Conservation (phyloP, 345 rosid genomes). For the Eutrema japonicum region DNA sequence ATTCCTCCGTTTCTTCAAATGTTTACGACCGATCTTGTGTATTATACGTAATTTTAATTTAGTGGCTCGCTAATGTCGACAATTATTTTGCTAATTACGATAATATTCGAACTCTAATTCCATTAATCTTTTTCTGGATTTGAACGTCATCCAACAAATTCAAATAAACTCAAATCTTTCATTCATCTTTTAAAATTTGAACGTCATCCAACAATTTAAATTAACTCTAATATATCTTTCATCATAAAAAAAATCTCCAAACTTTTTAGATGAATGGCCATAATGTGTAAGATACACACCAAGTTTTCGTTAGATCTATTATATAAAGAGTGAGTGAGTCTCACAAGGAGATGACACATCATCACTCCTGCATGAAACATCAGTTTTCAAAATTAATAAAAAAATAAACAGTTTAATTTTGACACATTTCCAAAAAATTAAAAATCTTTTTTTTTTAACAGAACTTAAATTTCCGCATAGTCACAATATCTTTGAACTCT, state of each 20-base stretch:
- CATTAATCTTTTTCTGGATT: background rate
- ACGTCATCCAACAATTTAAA: background rate
- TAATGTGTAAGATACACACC: too few species aligned
- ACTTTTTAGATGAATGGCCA: background rate
- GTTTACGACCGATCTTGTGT: background rate
- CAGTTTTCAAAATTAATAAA: too few species aligned
- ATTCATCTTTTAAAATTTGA: background rate
- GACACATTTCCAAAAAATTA: too few species aligned
- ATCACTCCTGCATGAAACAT: too few species aligned
- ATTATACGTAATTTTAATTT: background rate
- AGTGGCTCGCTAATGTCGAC: background rate
- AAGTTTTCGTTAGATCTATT: too few species aligned
- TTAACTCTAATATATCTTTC: background rate
- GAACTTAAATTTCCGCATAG: too few species aligned
- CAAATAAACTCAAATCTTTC: too few species aligned
- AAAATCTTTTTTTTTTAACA: too few species aligned
- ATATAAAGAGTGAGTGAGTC: too few species aligned
- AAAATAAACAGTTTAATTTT: too few species aligned
- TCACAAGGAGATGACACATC: too few species aligned
- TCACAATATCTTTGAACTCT: too few species aligned
- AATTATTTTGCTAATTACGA: slow-evolving; percentile 11
- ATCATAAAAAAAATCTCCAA: background rate
- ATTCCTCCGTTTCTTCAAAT: slow-evolving; percentile 21
- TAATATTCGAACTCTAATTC: background rate
- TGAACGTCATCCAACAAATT: background rate